Base-by-base conservation (phyloP, 2,329 filamentous ascomycete genomes). In the Trichoderma koningiopsis region DNA sequence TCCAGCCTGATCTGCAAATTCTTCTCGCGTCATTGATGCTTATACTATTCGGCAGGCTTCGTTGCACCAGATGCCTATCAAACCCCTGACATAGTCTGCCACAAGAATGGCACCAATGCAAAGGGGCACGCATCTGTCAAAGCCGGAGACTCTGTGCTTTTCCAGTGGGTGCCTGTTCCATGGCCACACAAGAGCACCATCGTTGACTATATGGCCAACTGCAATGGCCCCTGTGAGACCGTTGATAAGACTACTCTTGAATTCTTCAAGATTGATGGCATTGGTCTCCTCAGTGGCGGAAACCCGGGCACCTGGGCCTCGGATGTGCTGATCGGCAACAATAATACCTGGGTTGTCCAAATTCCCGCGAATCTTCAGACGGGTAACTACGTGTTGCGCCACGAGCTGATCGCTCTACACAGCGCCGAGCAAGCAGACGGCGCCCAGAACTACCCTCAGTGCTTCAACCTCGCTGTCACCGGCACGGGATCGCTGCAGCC, bases 371-470 rank as follows among this genome's bases (percentile, higher is more conserved):
- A 77, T 71, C 80, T 87, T 40, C 81, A 79, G 0, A 74, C 83
- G 6, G 85, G 85, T 1, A 85, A 86, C 77, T 87, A 87, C 70
- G 84, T 87, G 59, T 79, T 87, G 47, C 83, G 85, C 8, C 84
- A 87, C 73, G 85, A 87, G 74, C 85, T 86, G 70, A 86, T 87
- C 68, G 84, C 82, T 24, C 81, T 87, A 5, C 85, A 87, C 77
- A 80, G 78, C 40, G 83, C 84, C 19, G 78, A 73, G 3, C 77
- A 82, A 49, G 63, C 73, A 35, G 73, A 79, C 6, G 81, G 81
- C 58, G 84, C 84, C 2, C 85, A 87, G 76, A 81, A 82, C 70
- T 87, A 87, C 72, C 84, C 85, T 13, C 83, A 86, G 77, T 87
- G 85, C 74, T 78, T 85, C 70, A 85, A 85, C 72, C 75, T 86